Base-by-base conservation (phyloP, 148 eudicot species). In the Heliosperma pusillum region DNA sequence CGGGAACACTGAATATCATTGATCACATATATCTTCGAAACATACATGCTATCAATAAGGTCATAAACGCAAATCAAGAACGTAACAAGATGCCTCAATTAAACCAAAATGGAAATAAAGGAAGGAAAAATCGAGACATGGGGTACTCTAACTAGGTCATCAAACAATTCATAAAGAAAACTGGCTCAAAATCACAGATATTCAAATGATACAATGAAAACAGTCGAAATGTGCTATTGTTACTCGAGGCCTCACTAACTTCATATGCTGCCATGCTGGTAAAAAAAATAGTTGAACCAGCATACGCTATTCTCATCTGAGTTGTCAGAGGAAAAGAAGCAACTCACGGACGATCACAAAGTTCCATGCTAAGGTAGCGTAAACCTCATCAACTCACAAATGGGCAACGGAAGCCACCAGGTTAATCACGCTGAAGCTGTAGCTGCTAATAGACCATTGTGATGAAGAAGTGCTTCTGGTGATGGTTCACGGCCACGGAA, bases 401-500 rank as follows among this genome's bases (percentile, higher is more conserved):
- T 57, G 26, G 56, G 47, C 12, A 60, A 58, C 16, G 33, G 15
- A 40, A 25, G 50, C 33, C 8, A 11, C 25, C 26, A 16, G 30
- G 57, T 67, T 15, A 16, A 66, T 57, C 61, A 84, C 12, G 82
- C 82, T 58, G 58, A 72, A 26, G 87, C 74, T 33, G 89, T 62
- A 9, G 76, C 85, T 15, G 88, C 70, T 80, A 91, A 74, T 60
- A 94, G 69, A 17, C 98, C 98, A 81, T 89, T 91, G 89, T 94
- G 97, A 81, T 97, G 87, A 24, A 94, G 92, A 79, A 94, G 90
- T 12, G 98, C 83, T 71, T 94, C 93, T 0, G 98, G 98, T 26
- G 98, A 94, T 57, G 98, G 98, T 83, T 94, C 98, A 10, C 98
- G 90, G 22, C 98, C 98, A 66, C 96, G 87, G 76, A 94, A 94